These are phyloP conservation scores for Fusarium verrucosum DNA, from an alignment of 2,329 filamentous ascomycete species.

Conservation along the genomic window DNA sequence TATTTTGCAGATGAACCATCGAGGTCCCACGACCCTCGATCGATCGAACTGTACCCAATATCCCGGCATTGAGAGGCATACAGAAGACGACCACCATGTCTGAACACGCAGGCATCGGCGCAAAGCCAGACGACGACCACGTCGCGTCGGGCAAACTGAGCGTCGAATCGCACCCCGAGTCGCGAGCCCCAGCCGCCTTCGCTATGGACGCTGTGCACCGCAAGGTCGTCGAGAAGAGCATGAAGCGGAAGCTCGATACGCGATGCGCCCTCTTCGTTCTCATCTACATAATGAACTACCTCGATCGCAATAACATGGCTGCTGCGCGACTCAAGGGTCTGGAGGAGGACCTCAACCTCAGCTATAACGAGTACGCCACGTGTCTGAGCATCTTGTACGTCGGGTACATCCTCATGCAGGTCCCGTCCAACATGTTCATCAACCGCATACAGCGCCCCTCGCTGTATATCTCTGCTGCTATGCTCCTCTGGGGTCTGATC, in stretches of 20 bases:
- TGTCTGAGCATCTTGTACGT: slow-evolving; percentile 72
- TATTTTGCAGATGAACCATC: not conserved
- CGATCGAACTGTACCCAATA: not conserved
- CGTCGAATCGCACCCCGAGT: slow-evolving; percentile 27
- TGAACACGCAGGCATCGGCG: not conserved
- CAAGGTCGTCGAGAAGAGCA: slow-evolving; percentile 65
- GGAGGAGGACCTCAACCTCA: slow-evolving; percentile 66
- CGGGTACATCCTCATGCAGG: slow-evolving; percentile 72
- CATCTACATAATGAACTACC: slow-evolving; percentile 80
- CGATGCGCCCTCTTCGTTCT: slow-evolving; percentile 74
- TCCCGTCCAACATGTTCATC: slow-evolving; percentile 67
- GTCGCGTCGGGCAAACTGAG: slow-evolving; percentile 30
- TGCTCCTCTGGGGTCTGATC: slow-evolving; percentile 69
- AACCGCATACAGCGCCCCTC: slow-evolving; percentile 63
- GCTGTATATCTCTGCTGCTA: slow-evolving; percentile 61
- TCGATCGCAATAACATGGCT: slow-evolving; percentile 74
- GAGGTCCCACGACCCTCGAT: not conserved
- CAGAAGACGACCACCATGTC: slow-evolving; percentile 12
- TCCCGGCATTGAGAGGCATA: not conserved
- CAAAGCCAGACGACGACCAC: slow-evolving; percentile 33
- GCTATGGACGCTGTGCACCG: slow-evolving; percentile 59
- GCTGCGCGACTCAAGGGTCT: slow-evolving; percentile 72
- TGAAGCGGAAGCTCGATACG: slow-evolving; percentile 76
- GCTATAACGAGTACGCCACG: slow-evolving; percentile 69
- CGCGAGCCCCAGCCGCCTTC: slow-evolving; percentile 5